Conservation (phyloP, 2,329 filamentous ascomycete genomes). For the Arthrobotrys entomopaga region DNA sequence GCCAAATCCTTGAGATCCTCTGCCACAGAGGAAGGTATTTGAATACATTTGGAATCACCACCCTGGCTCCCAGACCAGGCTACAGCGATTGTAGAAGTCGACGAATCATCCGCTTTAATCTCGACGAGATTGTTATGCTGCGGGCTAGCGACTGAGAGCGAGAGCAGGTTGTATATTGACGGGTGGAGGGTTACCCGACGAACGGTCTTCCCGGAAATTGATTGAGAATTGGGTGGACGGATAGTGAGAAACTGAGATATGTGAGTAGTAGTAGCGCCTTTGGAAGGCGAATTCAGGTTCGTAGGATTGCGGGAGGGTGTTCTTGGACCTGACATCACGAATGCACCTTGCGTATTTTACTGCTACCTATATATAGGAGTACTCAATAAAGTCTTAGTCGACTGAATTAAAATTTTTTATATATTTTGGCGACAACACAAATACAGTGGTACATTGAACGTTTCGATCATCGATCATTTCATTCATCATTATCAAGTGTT, state of each 20-base stretch:
- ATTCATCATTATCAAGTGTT: slow-evolving; percentile 22
- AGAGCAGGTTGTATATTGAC: slow-evolving; percentile 50
- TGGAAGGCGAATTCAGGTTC: slow-evolving; percentile 48
- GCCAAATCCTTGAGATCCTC: slow-evolving; percentile 40
- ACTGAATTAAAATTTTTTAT: slow-evolving; percentile 5
- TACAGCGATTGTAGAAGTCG: slow-evolving; percentile 31
- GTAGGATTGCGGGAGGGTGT: slow-evolving; percentile 43
- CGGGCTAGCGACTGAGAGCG: slow-evolving; percentile 42
- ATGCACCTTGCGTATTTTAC: background rate
- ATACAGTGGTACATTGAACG: background rate
- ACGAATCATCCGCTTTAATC: slow-evolving; percentile 40
- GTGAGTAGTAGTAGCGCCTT: slow-evolving; percentile 37
- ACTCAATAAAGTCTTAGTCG: background rate
- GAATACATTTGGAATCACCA: slow-evolving; percentile 49
- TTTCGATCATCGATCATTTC: background rate
- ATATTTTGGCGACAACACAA: slow-evolving; percentile 36
- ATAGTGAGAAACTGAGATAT: slow-evolving; percentile 47
- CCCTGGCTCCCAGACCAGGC: slow-evolving; percentile 51
- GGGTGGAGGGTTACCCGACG: slow-evolving; percentile 47
- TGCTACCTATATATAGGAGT: background rate
- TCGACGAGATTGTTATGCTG: slow-evolving; percentile 52
- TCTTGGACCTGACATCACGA: slow-evolving; percentile 47
- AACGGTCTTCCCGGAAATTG: slow-evolving; percentile 39
- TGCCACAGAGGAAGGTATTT: slow-evolving; percentile 37
- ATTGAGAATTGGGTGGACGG: slow-evolving; percentile 38